Conservation (phyloP, 129 eudicot genomes). For the Chrysanthemum seticuspe region DNA sequence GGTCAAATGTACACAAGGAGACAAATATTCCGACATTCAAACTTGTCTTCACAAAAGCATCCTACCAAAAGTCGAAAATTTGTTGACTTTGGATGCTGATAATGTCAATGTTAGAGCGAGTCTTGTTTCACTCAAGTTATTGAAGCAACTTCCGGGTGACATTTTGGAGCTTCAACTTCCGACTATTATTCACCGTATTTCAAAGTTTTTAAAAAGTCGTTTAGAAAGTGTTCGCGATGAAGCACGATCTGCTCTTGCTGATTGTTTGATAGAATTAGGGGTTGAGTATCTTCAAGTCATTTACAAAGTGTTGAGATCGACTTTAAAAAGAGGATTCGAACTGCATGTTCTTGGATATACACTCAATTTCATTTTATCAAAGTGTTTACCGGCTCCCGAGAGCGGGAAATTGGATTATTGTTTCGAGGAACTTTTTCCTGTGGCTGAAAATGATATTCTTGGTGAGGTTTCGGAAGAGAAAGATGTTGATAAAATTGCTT, state of each 20-base stretch:
- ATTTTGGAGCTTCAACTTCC: conserved; percentile 70
- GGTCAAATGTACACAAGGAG: conserved; percentile 11
- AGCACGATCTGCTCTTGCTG: conserved; percentile 79
- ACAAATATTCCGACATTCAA: conserved; percentile 36
- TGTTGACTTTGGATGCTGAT: conserved; percentile 64
- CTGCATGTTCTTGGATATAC: conserved; percentile 90
- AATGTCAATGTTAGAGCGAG: conserved; percentile 63
- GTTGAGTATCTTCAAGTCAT: conserved; percentile 65
- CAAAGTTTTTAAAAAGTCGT: conserved; percentile 72
- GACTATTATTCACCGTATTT: conserved; percentile 66
- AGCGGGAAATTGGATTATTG: conserved; percentile 71
- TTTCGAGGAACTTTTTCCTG: conserved; percentile 65
- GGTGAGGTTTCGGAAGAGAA: conserved; percentile 90
- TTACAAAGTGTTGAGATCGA: conserved; percentile 59
- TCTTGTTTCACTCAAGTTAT: conserved; percentile 72
- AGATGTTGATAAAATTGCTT: conserved; percentile 91
- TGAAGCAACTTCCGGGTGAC: conserved; percentile 69
- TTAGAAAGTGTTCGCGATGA: conserved; percentile 89
- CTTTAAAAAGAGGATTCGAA: conserved; percentile 84
- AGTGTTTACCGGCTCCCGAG: conserved; percentile 40
- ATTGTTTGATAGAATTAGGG: conserved; percentile 88
- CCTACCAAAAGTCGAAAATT: conserved; percentile 67
- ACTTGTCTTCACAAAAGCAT: conserved; percentile 44
- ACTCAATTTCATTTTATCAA: conserved; percentile 66
- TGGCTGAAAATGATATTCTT: conserved; percentile 70